Evolutionary conservation across 2,329 filamentous ascomycete genomes (phyloP).

Genomic region (Pyrenochaeta sp.): DNA sequence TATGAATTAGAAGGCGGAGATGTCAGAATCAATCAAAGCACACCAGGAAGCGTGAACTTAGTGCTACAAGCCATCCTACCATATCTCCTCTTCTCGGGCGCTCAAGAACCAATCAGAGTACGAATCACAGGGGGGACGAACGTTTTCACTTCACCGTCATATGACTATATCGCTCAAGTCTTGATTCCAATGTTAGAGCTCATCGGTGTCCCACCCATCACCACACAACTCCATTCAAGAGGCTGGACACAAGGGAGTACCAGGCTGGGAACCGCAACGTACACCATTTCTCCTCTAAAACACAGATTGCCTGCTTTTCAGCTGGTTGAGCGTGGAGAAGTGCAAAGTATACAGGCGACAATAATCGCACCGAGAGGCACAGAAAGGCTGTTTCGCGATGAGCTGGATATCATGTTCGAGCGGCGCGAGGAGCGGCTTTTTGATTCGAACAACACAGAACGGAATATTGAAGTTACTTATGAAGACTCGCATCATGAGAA

Average conservation of each 20-base stretch:
- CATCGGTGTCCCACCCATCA: constrained; percentile 60
- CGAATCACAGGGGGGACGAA: constrained; percentile 66
- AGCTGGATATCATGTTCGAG: constrained; percentile 33
- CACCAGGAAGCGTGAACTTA: constrained; percentile 62
- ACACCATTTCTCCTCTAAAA: constrained; percentile 55
- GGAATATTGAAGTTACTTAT: constrained; percentile 35
- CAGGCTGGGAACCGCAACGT: constrained; percentile 58
- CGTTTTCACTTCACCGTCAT: constrained; percentile 61
- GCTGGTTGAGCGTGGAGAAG: constrained; percentile 35
- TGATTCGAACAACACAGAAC: constrained; percentile 10
- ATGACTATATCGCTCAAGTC: constrained; percentile 64
- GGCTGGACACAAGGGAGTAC: constrained; percentile 62
- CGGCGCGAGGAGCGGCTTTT: constrained; percentile 24
- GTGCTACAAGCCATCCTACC: constrained; percentile 67
- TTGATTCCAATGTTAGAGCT: constrained; percentile 60
- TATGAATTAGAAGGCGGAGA: constrained; percentile 18
- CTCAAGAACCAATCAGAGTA: constrained; percentile 39
- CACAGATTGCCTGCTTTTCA: constrained; percentile 46
- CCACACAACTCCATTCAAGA: constrained; percentile 53
- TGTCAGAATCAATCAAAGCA: constrained; percentile 46
- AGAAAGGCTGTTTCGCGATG: constrained; percentile 38
- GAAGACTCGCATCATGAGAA: constrained; percentile 55
- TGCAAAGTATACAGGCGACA: constrained; percentile 43
- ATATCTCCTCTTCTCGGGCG: constrained; percentile 58
- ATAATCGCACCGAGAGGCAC: constrained; percentile 47